A percentile compares a stretch with the other conserved stretches of the same genome.
Conservation (phyloP, 1,139 yeast genomes). For the Yamadazyma triangularis region DNA sequence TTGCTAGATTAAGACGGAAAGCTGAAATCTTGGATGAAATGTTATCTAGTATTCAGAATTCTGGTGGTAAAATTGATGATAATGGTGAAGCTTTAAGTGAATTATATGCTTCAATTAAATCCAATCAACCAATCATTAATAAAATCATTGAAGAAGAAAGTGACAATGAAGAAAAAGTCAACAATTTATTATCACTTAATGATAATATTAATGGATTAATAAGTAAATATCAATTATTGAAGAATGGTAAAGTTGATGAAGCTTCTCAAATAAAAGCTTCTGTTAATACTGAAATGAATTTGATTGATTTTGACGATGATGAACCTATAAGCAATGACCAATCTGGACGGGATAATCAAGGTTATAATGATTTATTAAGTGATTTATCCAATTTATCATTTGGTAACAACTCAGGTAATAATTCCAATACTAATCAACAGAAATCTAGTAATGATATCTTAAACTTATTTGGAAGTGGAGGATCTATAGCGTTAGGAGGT, state of each 20-base stretch:
- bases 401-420: constrained; percentile 13
- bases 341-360: constrained; percentile 39
- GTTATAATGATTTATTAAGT: constrained; percentile 63
- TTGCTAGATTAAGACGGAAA: constrained; percentile 80
- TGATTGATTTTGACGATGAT: constrained; percentile 78
- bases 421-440: constrained; percentile 12
- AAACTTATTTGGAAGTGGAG: constrained; percentile 46
- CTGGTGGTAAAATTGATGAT: constrained; percentile 44
- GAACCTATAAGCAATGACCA: constrained; percentile 33
- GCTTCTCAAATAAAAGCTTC: constrained; percentile 54
- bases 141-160: constrained; percentile 68
- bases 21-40: constrained; percentile 89
- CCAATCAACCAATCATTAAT: constrained; percentile 83
- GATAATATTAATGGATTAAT: constrained; percentile 72
- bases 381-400: constrained; percentile 65
- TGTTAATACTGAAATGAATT: constrained; percentile 44
- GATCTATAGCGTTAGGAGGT: constrained; percentile 37
- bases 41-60: constrained; percentile 56
- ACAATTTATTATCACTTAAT: constrained; percentile 62
- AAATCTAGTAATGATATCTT: constrained; percentile 26
- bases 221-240: constrained; percentile 62
- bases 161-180: constrained; percentile 60
- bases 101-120: constrained; percentile 72
- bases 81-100: constrained; percentile 73
- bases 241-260: constrained; percentile 56